Conservation (phyloP, 1,139 yeast genomes). For the Debaryomyces fabryi region DNA sequence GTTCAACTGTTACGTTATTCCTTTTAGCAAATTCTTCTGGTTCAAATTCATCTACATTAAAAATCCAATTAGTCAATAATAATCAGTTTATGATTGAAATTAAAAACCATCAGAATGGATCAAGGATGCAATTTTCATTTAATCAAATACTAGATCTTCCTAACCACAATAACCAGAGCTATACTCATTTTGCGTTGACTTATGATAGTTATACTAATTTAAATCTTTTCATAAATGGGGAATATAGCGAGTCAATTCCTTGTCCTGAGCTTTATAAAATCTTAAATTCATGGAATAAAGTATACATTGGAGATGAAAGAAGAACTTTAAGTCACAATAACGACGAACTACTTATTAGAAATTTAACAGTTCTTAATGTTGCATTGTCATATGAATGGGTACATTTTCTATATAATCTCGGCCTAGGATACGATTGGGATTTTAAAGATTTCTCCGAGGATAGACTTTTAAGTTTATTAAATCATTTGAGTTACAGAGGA, state of each 20-base stretch:
- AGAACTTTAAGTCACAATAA: constrained; percentile 7
- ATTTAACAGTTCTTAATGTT: constrained; percentile 33
- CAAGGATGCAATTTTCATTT: constrained; percentile 37
- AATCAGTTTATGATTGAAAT: constrained; percentile 39
- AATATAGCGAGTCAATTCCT: constrained; percentile 48
- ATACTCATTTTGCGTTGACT: constrained; percentile 38
- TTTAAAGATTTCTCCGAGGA: constrained; percentile 36
- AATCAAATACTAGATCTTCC: constrained; percentile 31
- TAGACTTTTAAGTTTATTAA: constrained; percentile 31
- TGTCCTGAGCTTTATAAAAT: constrained; percentile 38
- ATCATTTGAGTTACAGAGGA: constrained; percentile 32
- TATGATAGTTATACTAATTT: constrained; percentile 42
- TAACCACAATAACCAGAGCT: constrained; percentile 26
- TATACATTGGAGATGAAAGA: constrained; percentile 33
- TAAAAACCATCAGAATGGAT: constrained; percentile 24
- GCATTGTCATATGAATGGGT: constrained; percentile 43
- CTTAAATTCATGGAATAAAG: constrained; percentile 40
- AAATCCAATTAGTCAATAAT: constrained; percentile 31
- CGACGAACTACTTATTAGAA: constrained; percentile 37
- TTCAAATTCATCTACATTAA: constrained; percentile 28
- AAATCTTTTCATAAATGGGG: constrained; percentile 44
- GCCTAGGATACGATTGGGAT: constrained; percentile 44
- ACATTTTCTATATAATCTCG: constrained; percentile 37
- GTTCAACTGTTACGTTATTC: constrained; percentile 23
- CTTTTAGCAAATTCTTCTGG: constrained; percentile 30